Percentiles rank a stretch among this genome's conserved stretches.
These are phyloP conservation scores for Neopestalotiopsis rosae DNA, from an alignment of 2,329 filamentous ascomycete genomes.

Conservation along the genomic window DNA sequence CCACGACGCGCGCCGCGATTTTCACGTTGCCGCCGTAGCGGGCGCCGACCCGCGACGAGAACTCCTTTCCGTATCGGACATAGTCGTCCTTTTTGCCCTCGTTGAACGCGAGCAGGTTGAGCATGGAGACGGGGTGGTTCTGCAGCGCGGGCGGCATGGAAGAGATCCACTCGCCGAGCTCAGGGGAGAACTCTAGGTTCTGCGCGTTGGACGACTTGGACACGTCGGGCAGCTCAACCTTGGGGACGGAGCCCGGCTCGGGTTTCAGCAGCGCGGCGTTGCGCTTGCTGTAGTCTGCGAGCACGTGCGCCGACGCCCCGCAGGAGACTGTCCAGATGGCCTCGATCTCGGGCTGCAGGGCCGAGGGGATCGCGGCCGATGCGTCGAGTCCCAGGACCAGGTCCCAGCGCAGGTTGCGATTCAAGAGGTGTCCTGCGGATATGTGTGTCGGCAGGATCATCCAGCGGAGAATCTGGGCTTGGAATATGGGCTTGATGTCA, in stretches of 20 bases:
- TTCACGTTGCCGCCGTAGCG: slow-evolving; percentile 64
- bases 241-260: slow-evolving; percentile 16
- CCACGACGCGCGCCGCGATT: slow-evolving; percentile 63
- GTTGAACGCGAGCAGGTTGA: slow-evolving; percentile 66
- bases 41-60: slow-evolving; percentile 52
- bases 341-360: slow-evolving; percentile 18
- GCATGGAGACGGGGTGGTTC: slow-evolving; percentile 61
- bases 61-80: slow-evolving; percentile 61
- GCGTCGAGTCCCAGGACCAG: slow-evolving; percentile 26
- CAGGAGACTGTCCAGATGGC: slow-evolving; percentile 26
- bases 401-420: slow-evolving; percentile 32
- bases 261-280: slow-evolving; percentile 26
- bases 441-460: slow-evolving; percentile 29
- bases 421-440: slow-evolving; percentile 28
- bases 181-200: slow-evolving; percentile 58
- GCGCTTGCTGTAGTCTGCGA: slow-evolving; percentile 23
- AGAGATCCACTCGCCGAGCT: slow-evolving; percentile 56
- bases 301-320: slow-evolving; percentile 27
- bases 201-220: slow-evolving; percentile 34
- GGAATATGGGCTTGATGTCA: slow-evolving; percentile 27
- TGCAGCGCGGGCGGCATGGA: slow-evolving; percentile 23
- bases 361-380: neutral
- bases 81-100: slow-evolving; percentile 57
- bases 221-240: slow-evolving; percentile 16
- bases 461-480: slow-evolving; percentile 30